Evolutionary conservation across 2,329 filamentous ascomycete species (phyloP).

Genomic region (Hymenotorrendiella dingleyae): DNA sequence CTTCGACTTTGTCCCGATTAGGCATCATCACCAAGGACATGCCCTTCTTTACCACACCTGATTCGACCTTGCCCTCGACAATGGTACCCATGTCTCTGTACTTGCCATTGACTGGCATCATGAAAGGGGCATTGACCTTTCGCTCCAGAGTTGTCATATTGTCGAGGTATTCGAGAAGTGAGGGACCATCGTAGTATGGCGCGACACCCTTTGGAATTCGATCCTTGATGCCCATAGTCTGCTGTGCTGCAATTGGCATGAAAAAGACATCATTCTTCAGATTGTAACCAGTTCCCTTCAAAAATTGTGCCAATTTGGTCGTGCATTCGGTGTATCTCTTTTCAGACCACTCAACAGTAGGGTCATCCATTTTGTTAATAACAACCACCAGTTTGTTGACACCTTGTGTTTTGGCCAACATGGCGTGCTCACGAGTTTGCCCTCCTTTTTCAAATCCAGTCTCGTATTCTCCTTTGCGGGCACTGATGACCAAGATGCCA

Average conservation of each 20-base stretch:
- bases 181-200: conserved; percentile 84
- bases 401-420: conserved; percentile 96
- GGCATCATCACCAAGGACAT: conserved; percentile 91
- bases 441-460: conserved; percentile 96
- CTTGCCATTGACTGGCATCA: conserved; percentile 97
- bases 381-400: conserved; percentile 93
- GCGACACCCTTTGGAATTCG: conserved; percentile 70
- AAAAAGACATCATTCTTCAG: conserved; percentile 88
- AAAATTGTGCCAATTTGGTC: conserved; percentile 77
- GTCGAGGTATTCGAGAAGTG: conserved; percentile 92
- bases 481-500: conserved; percentile 91
- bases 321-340: conserved; percentile 91
- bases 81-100: conserved; percentile 97
- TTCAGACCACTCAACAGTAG: conserved; percentile 92
- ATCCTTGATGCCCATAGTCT: conserved; percentile 79
- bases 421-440: conserved; percentile 94
- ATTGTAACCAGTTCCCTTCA: conserved; percentile 92
- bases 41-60: conserved; percentile 88
- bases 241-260: conserved; percentile 94
- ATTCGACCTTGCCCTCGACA: conserved; percentile 95
- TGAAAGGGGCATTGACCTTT: conserved; percentile 95
- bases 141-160: conserved; percentile 87
- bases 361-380: conserved; percentile 99
- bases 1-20: conserved; percentile 73
- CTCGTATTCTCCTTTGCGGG: conserved; percentile 97